Conservation (phyloP, 768 basidiomycete genomes). For the Paxillus rubicundulus region DNA sequence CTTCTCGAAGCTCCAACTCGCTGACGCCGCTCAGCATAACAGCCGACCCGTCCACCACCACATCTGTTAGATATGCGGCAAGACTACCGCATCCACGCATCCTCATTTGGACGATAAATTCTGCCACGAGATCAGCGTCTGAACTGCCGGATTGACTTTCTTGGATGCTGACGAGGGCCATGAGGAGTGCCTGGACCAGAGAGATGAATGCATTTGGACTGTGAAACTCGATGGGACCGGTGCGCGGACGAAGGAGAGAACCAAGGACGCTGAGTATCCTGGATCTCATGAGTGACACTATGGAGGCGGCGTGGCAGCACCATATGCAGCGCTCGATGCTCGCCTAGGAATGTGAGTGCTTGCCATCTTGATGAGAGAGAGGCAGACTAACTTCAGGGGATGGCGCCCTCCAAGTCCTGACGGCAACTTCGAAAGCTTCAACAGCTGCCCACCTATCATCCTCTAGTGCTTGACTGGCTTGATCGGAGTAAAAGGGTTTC, state of each 20-base stretch:
- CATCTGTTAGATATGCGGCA: constrained; percentile 25
- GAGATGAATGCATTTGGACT: constrained; percentile 49
- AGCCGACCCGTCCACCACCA: constrained; percentile 8
- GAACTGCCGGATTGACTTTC: constrained; percentile 2
- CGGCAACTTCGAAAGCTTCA: constrained; percentile 59
- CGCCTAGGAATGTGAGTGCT: constrained; percentile 29
- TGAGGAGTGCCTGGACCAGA: constrained; percentile 50
- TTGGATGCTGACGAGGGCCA: constrained; percentile 40
- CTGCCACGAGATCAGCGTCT: constrained; percentile 38
- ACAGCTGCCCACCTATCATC: constrained; percentile 55
- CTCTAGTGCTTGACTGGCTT: constrained; percentile 36
- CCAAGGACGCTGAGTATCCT: constrained; percentile 52
- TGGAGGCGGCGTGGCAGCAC: constrained; percentile 63
- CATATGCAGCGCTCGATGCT: constrained; percentile 63
- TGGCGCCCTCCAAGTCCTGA: constrained; percentile 53
- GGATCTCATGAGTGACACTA: constrained; percentile 40
- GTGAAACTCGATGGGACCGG: constrained; percentile 40
- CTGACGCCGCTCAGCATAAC: constrained; percentile 9
- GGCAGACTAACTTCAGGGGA: constrained; percentile 48
- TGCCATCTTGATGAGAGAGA: not conserved
- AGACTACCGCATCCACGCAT: constrained; percentile 50
- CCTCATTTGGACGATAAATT: constrained; percentile 45
- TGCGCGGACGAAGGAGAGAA: constrained; percentile 42
- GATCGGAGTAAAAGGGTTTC: constrained; percentile 48
- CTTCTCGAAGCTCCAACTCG: constrained; percentile 38